Base-by-base conservation (phyloP, 352 stramenopile species). In the Phytopythium litorale region DNA sequence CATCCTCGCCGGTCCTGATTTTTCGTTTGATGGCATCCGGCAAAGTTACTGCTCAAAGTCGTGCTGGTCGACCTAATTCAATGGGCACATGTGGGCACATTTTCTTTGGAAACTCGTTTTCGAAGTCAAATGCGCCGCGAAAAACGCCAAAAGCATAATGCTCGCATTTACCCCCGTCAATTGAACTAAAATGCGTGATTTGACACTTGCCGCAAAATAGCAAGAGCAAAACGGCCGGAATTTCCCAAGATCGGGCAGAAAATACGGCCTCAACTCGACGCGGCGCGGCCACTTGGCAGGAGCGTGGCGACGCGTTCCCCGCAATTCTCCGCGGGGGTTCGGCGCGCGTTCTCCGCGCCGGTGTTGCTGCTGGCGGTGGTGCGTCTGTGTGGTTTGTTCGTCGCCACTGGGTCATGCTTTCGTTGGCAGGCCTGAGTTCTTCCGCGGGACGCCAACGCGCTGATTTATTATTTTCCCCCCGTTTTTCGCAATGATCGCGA, bases 401-500 rank as follows among this genome's bases (percentile, higher is more conserved):
- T 0, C 19, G 43, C 32, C 15, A 30, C n/a, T 50, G 33, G 33
- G 0, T 38, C 33, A 5, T 12, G 16, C 12, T 48, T 48, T 50
- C 11, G 8, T 30, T 5, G 19, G n/a, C 1, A 3, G 43, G 8
- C 9, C 43, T 50, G 43, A 50, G 43, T 50, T 50, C 11, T 50
- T 25, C 42, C 18, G 18, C 19, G 42, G 19, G 19, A 48, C 6
- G 42, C 18, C 42, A 9, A 12, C n/a, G 8, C 43, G 2, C 46
- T 53, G 46, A 53, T 53, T 53, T 53, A 21, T 53, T 28, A 28
- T 28, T 28, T 30, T 25, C 9, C 21, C n/a, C 45, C 15, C 15
- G 45, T 51, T 28, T 51, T 28, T 51, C 45, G 45, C 45, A 51
- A 19, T 51, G 45, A 51, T 51, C 45, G 45, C 21, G 21, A 51